A percentile compares a stretch with the other conserved stretches of the same genome.
Conservation (phyloP, 768 basidiomycete species). For the Agaricus sinodeliciosus region DNA sequence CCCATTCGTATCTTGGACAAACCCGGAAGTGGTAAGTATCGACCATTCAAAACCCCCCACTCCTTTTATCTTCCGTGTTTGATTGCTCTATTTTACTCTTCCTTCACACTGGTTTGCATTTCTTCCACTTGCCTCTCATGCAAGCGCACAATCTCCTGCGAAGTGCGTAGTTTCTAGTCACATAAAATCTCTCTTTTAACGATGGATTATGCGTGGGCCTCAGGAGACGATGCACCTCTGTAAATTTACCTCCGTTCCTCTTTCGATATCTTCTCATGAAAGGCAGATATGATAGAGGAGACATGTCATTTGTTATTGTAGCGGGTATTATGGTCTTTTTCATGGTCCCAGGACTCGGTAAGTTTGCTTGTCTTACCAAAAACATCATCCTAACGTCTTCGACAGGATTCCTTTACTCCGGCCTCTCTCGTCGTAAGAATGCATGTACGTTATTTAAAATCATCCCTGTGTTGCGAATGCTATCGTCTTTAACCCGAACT, state of each 20-base stretch:
- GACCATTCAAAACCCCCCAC: neutral
- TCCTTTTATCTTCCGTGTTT: neutral
- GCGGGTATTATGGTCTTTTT: conserved; percentile 67
- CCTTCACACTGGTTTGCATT: neutral
- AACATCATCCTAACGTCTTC: conserved; percentile 4
- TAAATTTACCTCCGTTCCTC: conserved; percentile 2
- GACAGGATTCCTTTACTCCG: conserved; percentile 67
- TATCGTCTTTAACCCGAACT: conserved; percentile 3
- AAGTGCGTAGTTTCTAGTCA: neutral
- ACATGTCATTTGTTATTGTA: conserved; percentile 64
- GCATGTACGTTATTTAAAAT: conserved; percentile 27
- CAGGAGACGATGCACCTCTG: conserved; percentile 7
- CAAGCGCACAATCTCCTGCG: neutral
- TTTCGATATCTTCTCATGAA: neutral
- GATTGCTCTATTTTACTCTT: neutral
- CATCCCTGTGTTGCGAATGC: neutral
- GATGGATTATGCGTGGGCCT: neutral
- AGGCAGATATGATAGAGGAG: conserved; percentile 60
- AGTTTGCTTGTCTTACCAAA: conserved; percentile 4
- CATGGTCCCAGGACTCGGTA: conserved; percentile 74
- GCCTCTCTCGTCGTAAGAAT: conserved; percentile 65
- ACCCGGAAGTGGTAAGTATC: neutral
- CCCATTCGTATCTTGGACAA: conserved; percentile 4
- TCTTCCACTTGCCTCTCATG: neutral
- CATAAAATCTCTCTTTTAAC: neutral